Base-by-base conservation (phyloP, 108 stramenopile species). In the Skeletonema tropicum region DNA sequence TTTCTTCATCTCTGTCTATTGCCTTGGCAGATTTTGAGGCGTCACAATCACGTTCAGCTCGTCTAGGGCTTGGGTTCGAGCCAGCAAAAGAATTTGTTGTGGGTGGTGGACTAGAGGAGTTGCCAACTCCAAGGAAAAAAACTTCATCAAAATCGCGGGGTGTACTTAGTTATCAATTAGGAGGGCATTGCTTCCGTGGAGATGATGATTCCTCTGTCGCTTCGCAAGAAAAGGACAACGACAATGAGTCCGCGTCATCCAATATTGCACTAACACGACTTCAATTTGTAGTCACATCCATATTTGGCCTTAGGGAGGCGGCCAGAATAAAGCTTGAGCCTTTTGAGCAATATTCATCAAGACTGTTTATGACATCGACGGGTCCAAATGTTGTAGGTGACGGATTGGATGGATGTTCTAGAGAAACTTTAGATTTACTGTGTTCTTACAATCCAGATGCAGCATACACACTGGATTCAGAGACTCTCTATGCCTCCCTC, bases 1-100 rank as follows among this genome's bases (percentile, higher is more conserved):
- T 94, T 29, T 90, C 90, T 5, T 89, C 90, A n/a, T 90, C 86
- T 63, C 35, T 94, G 21, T 87, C 89, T 35, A 62, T 91, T 13
- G 88, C 91, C 4, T 75, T 94, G 58, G 87, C 91, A 15, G 93
- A 94, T 41, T 90, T 87, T 66, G 93, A 94, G 72, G 85, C 91
- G 2, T 86, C 90, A 36, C 76, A 85, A 31, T 80, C 76, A 45
- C 76, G 89, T 35, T 90, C 91, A n/a, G 81, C 83, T 52, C 86
- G 83, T 0, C 76, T 94, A n/a, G 73, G 68, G 15, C 49, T 77
- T 39, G 68, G 67, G 17, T 29, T 62, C 33, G 55, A 35, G 33
- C 23, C 66, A 45, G 35, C 58, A 45, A 67, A 26, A 9, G 58
- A 49, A 26, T 60, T 17, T 39, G 62, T 29, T 33, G 59, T 33